Conservation (phyloP, 352 stramenopile genomes). For the Pythium aristosporum region DNA sequence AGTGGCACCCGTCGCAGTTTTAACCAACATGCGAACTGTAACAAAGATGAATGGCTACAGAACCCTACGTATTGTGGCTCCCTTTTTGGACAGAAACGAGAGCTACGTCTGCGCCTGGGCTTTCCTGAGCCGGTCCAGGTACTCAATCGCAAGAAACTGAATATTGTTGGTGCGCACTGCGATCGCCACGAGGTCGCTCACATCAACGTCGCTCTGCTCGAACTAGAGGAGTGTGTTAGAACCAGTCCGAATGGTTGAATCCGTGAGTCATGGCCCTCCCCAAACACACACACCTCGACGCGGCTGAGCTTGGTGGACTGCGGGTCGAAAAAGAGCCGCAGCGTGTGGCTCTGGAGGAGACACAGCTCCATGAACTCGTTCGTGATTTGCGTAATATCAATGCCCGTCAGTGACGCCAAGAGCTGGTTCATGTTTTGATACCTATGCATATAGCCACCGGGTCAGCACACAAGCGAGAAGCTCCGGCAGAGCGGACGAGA, state of each 20-base stretch:
- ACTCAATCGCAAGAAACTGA: slow-evolving; percentile 57
- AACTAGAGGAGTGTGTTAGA: slow-evolving; percentile 22
- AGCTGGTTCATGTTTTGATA: slow-evolving; percentile 65
- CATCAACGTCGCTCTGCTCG: slow-evolving; percentile 27
- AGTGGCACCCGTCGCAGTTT: slow-evolving; percentile 3
- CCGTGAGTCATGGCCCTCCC: too few relatives aligned
- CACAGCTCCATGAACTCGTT: slow-evolving; percentile 64
- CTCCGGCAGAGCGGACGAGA: neutral
- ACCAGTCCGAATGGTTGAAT: neutral
- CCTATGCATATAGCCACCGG: slow-evolving; percentile 23
- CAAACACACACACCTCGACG: slow-evolving; percentile 43
- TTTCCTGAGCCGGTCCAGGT: slow-evolving; percentile 45
- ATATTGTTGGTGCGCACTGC: slow-evolving; percentile 62
- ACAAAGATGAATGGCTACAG: neutral
- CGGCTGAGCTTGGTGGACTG: slow-evolving; percentile 51
- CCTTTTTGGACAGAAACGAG: slow-evolving; percentile 1
- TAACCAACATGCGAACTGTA: neutral
- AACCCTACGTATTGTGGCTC: neutral
- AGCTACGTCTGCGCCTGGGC: neutral
- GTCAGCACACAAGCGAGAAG: neutral
- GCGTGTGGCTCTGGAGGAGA: slow-evolving; percentile 46
- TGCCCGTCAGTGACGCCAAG: slow-evolving; percentile 46
- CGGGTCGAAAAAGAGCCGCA: slow-evolving; percentile 61
- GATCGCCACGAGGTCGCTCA: slow-evolving; percentile 49
- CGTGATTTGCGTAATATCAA: slow-evolving; percentile 56